Evolutionary conservation across 306 rosid species (phyloP).

Genomic region (Canavalia gladiata): DNA sequence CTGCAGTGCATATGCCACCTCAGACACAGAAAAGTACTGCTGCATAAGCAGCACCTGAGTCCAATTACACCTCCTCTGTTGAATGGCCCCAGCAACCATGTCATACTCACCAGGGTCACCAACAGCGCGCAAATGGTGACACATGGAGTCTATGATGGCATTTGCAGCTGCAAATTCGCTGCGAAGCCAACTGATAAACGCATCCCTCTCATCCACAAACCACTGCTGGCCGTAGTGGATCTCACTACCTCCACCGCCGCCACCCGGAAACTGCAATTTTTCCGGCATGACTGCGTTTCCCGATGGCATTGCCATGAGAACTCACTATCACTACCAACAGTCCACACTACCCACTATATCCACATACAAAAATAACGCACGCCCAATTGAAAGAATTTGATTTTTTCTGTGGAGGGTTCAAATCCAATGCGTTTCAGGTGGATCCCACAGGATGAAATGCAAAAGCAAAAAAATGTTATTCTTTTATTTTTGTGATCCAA

Average conservation of each 20-base stretch:
- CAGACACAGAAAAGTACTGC: conserved; percentile 80
- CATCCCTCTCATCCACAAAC: conserved; percentile 85
- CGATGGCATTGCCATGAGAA: conserved; percentile 89
- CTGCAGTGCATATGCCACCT: conserved; percentile 65
- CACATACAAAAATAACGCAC: conserved; percentile 54
- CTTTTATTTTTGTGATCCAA: too few species aligned
- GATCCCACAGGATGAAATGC: not conserved
- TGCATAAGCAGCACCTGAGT: conserved; percentile 88
- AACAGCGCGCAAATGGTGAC: conserved; percentile 71
- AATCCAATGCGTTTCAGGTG: conserved; percentile 13
- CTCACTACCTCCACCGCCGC: conserved; percentile 55
- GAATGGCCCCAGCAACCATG: conserved; percentile 66
- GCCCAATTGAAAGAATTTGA: conserved; percentile 25
- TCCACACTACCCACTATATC: conserved; percentile 51
- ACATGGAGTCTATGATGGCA: conserved; percentile 80
- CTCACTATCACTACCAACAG: conserved; percentile 37
- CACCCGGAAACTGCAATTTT: conserved; percentile 70
- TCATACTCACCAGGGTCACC: conserved; percentile 85
- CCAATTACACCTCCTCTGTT: conserved; percentile 85
- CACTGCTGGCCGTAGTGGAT: conserved; percentile 76
- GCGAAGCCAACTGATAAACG: conserved; percentile 80
- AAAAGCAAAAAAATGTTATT: not conserved
- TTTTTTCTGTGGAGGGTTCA: not conserved
- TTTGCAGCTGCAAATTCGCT: conserved; percentile 87
- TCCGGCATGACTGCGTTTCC: conserved; percentile 63